Conservation (phyloP, 108 stramenopile species). For the Skeletonema marinoi region DNA sequence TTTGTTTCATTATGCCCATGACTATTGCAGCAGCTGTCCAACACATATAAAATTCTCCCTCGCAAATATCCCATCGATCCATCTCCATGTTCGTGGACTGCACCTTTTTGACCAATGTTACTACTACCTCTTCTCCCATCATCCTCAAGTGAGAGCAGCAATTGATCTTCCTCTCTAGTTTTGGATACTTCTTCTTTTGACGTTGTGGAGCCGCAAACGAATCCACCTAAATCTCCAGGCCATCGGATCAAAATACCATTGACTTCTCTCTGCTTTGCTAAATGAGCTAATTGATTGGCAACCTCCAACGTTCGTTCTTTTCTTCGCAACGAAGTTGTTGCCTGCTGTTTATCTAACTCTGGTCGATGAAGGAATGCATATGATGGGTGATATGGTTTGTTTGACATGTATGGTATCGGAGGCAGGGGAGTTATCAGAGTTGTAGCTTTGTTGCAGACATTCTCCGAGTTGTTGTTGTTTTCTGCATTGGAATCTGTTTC, state of each 20-base stretch:
- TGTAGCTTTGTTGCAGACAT: neutral
- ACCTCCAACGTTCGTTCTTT: slow-evolving; percentile 29
- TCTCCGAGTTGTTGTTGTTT: slow-evolving; percentile 1
- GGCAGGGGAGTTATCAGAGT: slow-evolving; percentile 29
- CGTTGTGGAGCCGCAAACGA: neutral
- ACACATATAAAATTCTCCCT: slow-evolving; percentile 27
- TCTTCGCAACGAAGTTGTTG: neutral
- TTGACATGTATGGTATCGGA: slow-evolving; percentile 33
- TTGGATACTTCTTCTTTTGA: neutral
- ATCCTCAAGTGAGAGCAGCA: neutral
- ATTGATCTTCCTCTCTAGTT: neutral
- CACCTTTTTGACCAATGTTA: neutral
- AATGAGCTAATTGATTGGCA: slow-evolving; percentile 23
- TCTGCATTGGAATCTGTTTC: neutral
- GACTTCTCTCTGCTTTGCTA: slow-evolving; percentile 24
- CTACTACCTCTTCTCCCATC: neutral
- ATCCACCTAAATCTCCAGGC: slow-evolving; percentile 29
- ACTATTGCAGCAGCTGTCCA: slow-evolving; percentile 25
- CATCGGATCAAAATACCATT: slow-evolving; percentile 34
- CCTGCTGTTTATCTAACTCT: neutral
- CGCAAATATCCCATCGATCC: slow-evolving; percentile 24
- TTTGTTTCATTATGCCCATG: slow-evolving; percentile 5
- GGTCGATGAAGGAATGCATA: slow-evolving; percentile 31
- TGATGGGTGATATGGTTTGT: slow-evolving; percentile 26
- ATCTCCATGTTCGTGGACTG: neutral